Conservation (phyloP, 495 filamentous ascomycete genomes). For the Podospora fimiseda region DNA sequence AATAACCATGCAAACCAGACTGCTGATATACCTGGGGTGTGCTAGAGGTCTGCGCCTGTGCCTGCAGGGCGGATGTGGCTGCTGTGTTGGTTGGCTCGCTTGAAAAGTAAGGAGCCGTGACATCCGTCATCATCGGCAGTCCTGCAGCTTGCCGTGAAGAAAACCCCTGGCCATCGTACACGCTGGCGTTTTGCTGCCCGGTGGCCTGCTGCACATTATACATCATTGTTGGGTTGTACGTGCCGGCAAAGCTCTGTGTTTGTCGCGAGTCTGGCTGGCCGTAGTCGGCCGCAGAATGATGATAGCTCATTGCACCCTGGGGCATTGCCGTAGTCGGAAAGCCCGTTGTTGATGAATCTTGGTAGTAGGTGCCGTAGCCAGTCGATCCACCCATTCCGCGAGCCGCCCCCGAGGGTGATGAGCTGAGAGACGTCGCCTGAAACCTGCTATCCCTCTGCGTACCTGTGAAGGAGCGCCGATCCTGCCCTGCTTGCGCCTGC, state of each 20-base stretch:
- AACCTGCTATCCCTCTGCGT: conserved; percentile 40
- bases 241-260: conserved; percentile 38
- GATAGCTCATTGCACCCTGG: conserved; percentile 47
- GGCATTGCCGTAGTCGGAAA: conserved; percentile 44
- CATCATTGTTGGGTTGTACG: conserved; percentile 57
- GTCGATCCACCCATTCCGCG: conserved; percentile 40
- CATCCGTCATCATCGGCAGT: conserved; percentile 68
- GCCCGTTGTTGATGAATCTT: conserved; percentile 40
- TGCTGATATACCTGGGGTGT: conserved; percentile 46
- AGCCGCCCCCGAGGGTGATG: conserved; percentile 34
- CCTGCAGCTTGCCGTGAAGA: conserved; percentile 71
- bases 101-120: conserved; percentile 70
- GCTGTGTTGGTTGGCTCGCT: conserved; percentile 61
- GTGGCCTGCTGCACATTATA: conserved; percentile 71
- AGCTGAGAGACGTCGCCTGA: conserved; percentile 38
- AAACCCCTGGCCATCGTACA: conserved; percentile 80
- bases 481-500: conserved; percentile 33
- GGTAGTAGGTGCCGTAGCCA: conserved; percentile 52
- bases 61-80: conserved; percentile 42
- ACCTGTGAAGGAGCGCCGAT: conserved; percentile 36
- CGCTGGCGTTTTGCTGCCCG: conserved; percentile 49
- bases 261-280: conserved; percentile 45
- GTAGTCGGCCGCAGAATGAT: conserved; percentile 40
- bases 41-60: conserved; percentile 33
- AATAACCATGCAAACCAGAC: conserved; percentile 40